These are phyloP conservation scores for Pythium aphanidermatum DNA, from an alignment of 352 stramenopile genomes.

Conservation along the genomic window DNA sequence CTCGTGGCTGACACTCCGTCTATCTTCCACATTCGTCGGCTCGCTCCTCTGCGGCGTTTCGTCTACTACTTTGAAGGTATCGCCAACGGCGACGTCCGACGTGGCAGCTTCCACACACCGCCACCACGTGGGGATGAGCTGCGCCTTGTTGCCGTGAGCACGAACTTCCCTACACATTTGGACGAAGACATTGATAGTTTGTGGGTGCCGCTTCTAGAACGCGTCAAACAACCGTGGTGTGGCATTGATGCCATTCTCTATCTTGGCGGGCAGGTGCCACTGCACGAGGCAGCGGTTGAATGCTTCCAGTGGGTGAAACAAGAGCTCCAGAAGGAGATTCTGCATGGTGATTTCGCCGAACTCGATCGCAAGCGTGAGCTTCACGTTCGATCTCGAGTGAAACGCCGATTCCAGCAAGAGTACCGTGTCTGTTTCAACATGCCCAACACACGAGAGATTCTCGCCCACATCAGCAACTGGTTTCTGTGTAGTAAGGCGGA, in stretches of 20 bases:
- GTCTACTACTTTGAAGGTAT: slow-evolving; percentile 70
- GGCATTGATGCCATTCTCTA: slow-evolving; percentile 68
- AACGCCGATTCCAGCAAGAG: slow-evolving; percentile 64
- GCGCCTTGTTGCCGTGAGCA: slow-evolving; percentile 62
- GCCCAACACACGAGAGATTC: slow-evolving; percentile 49
- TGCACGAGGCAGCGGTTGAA: slow-evolving; percentile 61
- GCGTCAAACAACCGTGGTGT: slow-evolving; percentile 51
- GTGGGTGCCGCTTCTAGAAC: slow-evolving; percentile 43
- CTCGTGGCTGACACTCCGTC: slow-evolving; percentile 27
- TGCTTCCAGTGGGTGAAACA: slow-evolving; percentile 49
- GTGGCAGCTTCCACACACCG: slow-evolving; percentile 63
- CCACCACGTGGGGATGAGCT: slow-evolving; percentile 11
- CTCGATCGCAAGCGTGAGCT: slow-evolving; percentile 3
- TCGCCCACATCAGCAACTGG: slow-evolving; percentile 60
- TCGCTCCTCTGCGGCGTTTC: slow-evolving; percentile 54
- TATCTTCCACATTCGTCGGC: slow-evolving; percentile 38
- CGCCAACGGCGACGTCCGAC: slow-evolving; percentile 36
- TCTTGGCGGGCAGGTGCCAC: slow-evolving; percentile 62
- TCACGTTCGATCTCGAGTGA: slow-evolving; percentile 27
- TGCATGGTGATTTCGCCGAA: neutral
- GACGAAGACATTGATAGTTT: slow-evolving; percentile 48
- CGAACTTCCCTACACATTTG: slow-evolving; percentile 60
- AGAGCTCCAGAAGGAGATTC: slow-evolving; percentile 21
- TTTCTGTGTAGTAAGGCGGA: slow-evolving; percentile 54
- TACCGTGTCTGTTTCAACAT: slow-evolving; percentile 65